These are phyloP conservation scores for Boletus austroedulis DNA, from an alignment of 1,284 basidiomycete species.

Conservation along the genomic window DNA sequence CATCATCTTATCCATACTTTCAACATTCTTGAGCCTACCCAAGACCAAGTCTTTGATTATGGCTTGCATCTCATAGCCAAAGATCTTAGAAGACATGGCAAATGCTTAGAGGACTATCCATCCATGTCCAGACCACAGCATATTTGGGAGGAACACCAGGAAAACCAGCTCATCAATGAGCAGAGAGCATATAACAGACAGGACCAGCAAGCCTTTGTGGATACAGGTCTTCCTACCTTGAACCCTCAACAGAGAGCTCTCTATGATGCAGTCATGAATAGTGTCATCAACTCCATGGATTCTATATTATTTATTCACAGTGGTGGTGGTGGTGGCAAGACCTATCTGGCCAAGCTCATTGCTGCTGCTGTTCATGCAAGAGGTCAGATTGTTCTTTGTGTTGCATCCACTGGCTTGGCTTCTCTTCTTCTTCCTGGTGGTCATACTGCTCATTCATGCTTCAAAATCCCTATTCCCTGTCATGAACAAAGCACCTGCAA, in stretches of 20 bases:
- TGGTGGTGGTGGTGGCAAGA: slow-evolving; percentile 49
- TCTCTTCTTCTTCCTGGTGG: slow-evolving; percentile 14
- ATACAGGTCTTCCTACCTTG: background rate
- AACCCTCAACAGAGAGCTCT: background rate
- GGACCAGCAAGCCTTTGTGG: background rate
- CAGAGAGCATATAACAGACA: background rate
- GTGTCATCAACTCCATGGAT: slow-evolving; percentile 1
- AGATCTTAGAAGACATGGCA: background rate
- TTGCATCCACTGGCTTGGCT: slow-evolving; percentile 26
- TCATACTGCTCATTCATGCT: slow-evolving; percentile 10
- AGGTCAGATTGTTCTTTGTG: slow-evolving; percentile 38
- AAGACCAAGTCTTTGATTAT: background rate
- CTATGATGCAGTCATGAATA: background rate
- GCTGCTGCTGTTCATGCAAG: slow-evolving; percentile 30
- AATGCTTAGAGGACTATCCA: background rate
- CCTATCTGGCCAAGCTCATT: slow-evolving; percentile 45
- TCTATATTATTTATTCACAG: slow-evolving; percentile 44
- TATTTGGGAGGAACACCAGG: background rate
- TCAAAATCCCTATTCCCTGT: slow-evolving; percentile 26
- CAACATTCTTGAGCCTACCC: background rate
- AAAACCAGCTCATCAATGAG: background rate
- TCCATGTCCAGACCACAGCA: background rate
- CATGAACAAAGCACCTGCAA: slow-evolving; percentile 33
- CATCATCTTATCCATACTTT: background rate
- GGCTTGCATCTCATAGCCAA: background rate